Base-by-base conservation (phyloP, 2,329 filamentous ascomycete genomes). In the Thermothelomyces thermophilus region DNA sequence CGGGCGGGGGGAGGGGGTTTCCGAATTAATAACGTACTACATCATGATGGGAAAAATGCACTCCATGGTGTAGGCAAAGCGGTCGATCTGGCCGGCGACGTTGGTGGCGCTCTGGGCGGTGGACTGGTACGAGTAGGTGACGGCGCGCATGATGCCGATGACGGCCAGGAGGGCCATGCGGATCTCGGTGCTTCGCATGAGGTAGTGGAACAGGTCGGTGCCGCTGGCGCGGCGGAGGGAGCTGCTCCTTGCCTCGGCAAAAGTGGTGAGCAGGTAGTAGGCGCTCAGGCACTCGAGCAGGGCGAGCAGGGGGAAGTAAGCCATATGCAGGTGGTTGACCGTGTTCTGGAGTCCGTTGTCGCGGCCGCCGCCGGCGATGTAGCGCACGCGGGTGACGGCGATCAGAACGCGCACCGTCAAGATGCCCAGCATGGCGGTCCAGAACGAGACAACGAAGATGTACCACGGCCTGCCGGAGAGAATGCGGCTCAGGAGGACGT, bases 391-490 rank as follows among this genome's bases (percentile, higher is more conserved):
- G 10, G 37, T 51, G 13, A 41, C 13, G 28, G 66, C 59, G 35
- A 73, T 71, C 13, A 60, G 54, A 9, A 73, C 58, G 40, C 79
- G 73, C 34, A 82, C 71, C 0, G 72, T 63, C 2, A 66, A 61
- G 33, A 81, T 76, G 9, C 78, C 66, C 1, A 73, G 65, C 31
- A 83, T 65, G 54, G 83, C 77, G 3, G 72, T 73, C 54, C 79
- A 83, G 56, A 83, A 77, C 4, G 83, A 70, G 3, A 63, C 62
- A 34, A 73, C 68, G 51, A 79, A 80, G 3, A 75, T 64, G 2
- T 68, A 62, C 53, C 64, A 63, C 14, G 60, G 59, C n/a, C 56
- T 57, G 44, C 72, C 70, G 49, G 70, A 70, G 0, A 80, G 64
- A n/a, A 78, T 70, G 24, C 73, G 70, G 14, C 68, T 71, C 0